Conservation (phyloP, 164 flowering plant species). For the Magnolia officinalis region DNA sequence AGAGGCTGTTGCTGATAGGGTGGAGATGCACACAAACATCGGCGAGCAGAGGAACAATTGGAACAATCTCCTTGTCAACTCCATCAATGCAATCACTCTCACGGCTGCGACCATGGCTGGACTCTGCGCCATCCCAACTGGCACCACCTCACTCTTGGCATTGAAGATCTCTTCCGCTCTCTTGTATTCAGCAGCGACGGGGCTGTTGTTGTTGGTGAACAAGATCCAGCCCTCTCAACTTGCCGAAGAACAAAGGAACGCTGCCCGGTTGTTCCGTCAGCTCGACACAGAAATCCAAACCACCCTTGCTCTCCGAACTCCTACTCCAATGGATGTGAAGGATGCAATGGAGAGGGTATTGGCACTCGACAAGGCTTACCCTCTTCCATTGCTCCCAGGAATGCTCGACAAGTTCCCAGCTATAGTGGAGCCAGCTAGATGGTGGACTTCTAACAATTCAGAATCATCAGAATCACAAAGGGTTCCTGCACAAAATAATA, state of each 20-base stretch:
- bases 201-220: slow-evolving; percentile 51
- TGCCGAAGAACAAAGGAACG: slow-evolving; percentile 74
- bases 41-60: too few relatives aligned
- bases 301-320: slow-evolving; percentile 21
- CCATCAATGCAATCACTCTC: slow-evolving; percentile 43
- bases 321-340: slow-evolving; percentile 27
- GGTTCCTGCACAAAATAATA: neutral
- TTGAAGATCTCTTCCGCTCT: slow-evolving; percentile 44
- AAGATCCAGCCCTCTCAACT: slow-evolving; percentile 80
- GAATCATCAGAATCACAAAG: neutral
- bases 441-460: slow-evolving; percentile 26
- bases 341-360: slow-evolving; percentile 35
- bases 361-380: slow-evolving; percentile 53
- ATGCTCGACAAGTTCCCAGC: slow-evolving; percentile 54
- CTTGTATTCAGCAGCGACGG: slow-evolving; percentile 51
- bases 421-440: slow-evolving; percentile 39
- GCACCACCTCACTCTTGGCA: slow-evolving; percentile 25
- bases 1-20: slow-evolving; percentile 38
- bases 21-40: slow-evolving; percentile 44
- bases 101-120: slow-evolving; percentile 48
- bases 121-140: slow-evolving; percentile 56
- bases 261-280: slow-evolving; percentile 52
- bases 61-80: slow-evolving; percentile 34
- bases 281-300: slow-evolving; percentile 44
- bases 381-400: slow-evolving; percentile 44